A percentile compares a stretch with the other conserved stretches of the same genome.
These are phyloP conservation scores for Iris pallida DNA, from an alignment of 116 monocot genomes.

Conservation along the genomic window DNA sequence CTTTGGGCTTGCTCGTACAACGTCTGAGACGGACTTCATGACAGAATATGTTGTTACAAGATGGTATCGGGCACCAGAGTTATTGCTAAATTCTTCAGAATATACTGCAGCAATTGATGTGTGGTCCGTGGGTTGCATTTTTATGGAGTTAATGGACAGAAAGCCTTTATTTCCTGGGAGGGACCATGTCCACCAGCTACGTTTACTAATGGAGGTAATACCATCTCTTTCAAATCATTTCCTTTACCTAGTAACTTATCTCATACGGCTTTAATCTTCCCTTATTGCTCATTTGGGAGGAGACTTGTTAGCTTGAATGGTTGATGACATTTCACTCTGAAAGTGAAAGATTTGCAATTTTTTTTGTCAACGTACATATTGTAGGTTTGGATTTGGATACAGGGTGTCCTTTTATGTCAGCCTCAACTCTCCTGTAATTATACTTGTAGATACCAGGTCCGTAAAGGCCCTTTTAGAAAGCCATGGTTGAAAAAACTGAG, in stretches of 20 bases:
- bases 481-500: too few relatives aligned
- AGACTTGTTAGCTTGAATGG: too few relatives aligned
- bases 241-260: too few relatives aligned
- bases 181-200: conserved; percentile 93
- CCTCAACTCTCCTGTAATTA: too few relatives aligned
- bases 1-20: conserved; percentile 92
- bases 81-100: conserved; percentile 84
- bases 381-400: too few relatives aligned
- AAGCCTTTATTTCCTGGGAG: conserved; percentile 91
- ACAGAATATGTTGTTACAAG: conserved; percentile 97
- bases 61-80: conserved; percentile 94
- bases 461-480: too few relatives aligned
- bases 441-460: too few relatives aligned
- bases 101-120: conserved; percentile 94
- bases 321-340: too few relatives aligned
- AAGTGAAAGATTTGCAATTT: too few relatives aligned
- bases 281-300: neutral
- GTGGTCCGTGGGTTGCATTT: conserved; percentile 97
- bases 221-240: neutral
- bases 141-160: conserved; percentile 88
- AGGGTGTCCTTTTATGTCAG: too few relatives aligned
- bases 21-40: conserved; percentile 95
- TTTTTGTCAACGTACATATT: too few relatives aligned
- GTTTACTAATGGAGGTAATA: conserved; percentile 80
- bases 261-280: neutral